A percentile compares a stretch with the other conserved stretches of the same genome.
Evolutionary conservation across 73 alveolate genomes (phyloP).

Genomic region (Stentor coeruleus): DNA sequence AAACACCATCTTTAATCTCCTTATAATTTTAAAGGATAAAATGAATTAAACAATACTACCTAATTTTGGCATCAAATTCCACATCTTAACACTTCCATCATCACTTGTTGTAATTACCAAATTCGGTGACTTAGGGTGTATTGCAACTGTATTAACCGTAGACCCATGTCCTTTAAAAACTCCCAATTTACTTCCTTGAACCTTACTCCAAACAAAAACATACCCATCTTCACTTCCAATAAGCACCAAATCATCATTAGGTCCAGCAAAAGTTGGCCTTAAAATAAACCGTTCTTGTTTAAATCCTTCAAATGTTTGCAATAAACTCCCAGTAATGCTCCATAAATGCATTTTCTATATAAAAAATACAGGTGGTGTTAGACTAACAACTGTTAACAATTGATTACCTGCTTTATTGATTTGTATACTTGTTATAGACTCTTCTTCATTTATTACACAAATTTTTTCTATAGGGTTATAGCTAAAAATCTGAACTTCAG

Average conservation of each 20-base stretch:
- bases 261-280: constrained; percentile 5
- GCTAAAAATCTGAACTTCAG: not conserved
- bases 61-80: not conserved
- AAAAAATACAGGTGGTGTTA: not conserved
- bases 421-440: not conserved
- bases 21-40: too few species aligned
- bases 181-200: constrained; percentile 10
- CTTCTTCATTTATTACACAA: not conserved
- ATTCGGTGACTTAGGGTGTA: too few species aligned
- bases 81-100: constrained; percentile 1
- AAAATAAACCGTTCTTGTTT: not conserved
- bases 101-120: constrained; percentile 1
- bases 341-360: not conserved
- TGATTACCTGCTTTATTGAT: not conserved
- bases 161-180: not conserved
- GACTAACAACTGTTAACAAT: not conserved
- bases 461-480: not conserved
- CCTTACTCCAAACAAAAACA: not conserved
- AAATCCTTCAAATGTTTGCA: not conserved
- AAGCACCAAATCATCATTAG: not conserved
- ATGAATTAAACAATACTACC: too few species aligned
- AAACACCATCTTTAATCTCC: too few species aligned
- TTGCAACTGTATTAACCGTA: constrained; percentile 5
- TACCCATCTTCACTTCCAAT: constrained; percentile 13
- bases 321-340: not conserved